Percentiles rank a stretch among this genome's conserved stretches.
Evolutionary conservation across 192 early-diverging fungal species (phyloP).

Genomic region (Rhizophagus clarus): DNA sequence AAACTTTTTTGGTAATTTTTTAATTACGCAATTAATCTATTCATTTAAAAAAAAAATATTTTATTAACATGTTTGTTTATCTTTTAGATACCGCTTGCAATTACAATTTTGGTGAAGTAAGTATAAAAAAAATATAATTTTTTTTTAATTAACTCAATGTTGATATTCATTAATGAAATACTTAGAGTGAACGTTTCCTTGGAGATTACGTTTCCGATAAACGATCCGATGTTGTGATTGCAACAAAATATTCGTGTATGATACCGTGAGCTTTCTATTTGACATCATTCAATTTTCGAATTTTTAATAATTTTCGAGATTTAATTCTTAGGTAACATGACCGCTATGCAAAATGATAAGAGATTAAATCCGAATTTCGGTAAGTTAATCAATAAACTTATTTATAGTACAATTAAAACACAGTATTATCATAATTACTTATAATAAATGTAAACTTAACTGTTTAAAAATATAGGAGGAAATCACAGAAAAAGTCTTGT

Average conservation of each 20-base stretch:
- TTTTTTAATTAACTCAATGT: neutral
- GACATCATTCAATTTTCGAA: neutral
- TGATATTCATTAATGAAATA: neutral
- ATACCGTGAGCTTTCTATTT: neutral
- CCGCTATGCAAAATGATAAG: neutral
- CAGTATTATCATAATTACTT: too few relatives aligned
- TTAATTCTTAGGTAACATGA: neutral
- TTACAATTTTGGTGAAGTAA: neutral
- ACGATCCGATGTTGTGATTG: conserved; percentile 51
- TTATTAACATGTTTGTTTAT: too few relatives aligned
- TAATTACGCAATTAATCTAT: neutral
- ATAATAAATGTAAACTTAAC: too few relatives aligned
- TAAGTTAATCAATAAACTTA: neutral
- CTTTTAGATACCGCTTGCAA: too few relatives aligned
- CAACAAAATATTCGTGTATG: conserved; percentile 46
- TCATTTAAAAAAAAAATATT: too few relatives aligned
- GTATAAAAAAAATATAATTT: neutral
- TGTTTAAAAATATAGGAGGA: neutral
- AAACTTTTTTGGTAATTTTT: conserved; percentile 48
- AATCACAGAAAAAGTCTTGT: conserved; percentile 33
- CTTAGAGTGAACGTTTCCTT: conserved; percentile 41
- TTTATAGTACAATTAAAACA: neutral
- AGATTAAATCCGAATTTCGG: neutral
- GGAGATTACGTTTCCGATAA: conserved; percentile 48
- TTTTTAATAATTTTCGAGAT: neutral